These are phyloP conservation scores for Tolypocladium cylindrosporum DNA, from an alignment of 2,329 filamentous ascomycete species.

Conservation along the genomic window DNA sequence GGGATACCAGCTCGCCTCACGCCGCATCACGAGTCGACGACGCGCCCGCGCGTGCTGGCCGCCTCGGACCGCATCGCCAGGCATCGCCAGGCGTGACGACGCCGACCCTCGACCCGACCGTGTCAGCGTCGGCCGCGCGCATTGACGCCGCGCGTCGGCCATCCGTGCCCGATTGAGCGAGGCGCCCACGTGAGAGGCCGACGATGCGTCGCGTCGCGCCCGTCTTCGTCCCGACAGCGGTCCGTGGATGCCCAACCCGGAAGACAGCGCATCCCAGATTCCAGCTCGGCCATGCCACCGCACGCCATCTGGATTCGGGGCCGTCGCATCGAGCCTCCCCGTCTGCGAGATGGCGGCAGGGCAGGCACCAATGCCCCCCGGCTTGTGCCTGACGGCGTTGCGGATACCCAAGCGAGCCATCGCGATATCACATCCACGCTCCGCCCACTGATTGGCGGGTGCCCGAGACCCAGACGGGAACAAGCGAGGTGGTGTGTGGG, in stretches of 20 bases:
- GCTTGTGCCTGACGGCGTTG: neutral
- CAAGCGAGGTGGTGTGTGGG: neutral
- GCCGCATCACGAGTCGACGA: too few species aligned
- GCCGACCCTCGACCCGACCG: neutral
- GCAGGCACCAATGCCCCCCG: neutral
- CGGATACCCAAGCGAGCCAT: neutral
- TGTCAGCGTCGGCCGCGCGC: neutral
- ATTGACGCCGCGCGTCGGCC: neutral
- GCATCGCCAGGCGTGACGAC: neutral
- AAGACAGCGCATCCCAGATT: neutral
- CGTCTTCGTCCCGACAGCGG: neutral
- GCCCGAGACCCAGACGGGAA: neutral
- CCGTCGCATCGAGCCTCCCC: too few species aligned
- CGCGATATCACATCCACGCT: neutral
- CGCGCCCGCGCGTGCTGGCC: neutral
- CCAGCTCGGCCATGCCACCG: neutral
- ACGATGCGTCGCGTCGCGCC: neutral
- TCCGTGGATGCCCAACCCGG: neutral
- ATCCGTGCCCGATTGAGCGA: neutral
- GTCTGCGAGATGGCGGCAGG: neutral
- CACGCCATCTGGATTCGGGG: neutral
- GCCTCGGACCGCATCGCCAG: neutral
- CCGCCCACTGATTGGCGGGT: neutral
- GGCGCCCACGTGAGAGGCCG: neutral
- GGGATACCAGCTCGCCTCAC: conserved; percentile 4